Base-by-base conservation (phyloP, 129 eudicot genomes). In the Logfia minima region DNA sequence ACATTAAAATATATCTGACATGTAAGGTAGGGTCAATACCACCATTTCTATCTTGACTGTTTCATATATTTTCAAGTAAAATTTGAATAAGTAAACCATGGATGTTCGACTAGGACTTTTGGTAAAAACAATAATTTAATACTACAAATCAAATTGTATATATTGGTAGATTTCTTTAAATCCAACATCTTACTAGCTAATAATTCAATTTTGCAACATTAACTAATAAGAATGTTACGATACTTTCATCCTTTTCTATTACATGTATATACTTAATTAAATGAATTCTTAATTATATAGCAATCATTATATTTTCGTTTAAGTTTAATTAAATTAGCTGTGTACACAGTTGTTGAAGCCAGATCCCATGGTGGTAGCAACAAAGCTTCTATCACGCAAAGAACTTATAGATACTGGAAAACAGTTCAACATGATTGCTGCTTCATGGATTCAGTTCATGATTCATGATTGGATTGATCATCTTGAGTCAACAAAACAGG, bases 391-490 rank as follows among this genome's bases (percentile, higher is more conserved):
- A 45, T 86, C 86, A 8, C 87, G 91, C 59, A 84, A 59, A 70
- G 35, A 84, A 9, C 26, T 84, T 24, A 80, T 68, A 26, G 89
- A 84, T 77, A 84, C 83, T 0, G 86, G 85, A 48, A 87, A 85
- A 48, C 96, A 87, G 21, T 89, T 89, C 66, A 89, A 89, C 70
- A 71, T 89, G 84, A 85, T 89, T 21, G 91, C 96, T 21, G 89
- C 89, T 51, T 81, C 91, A 31, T 89, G 95, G 95, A 82, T 89
- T 66, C 92, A 89, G 11, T 89, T 89, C 63, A 89, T 89, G 96
- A 77, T 83, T 16, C 96, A 89, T 80, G 96, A 89, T 34, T 87
- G 96, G 96, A 71, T 89, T 6, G 90, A 87, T 74, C 96, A 89
- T 26, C 34, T 87, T 2, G 96, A 89, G 71, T 82, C 84, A 65